Percentiles rank a stretch among this genome's conserved stretches.
Conservation (phyloP, 2,329 filamentous ascomycete genomes). For the Westerdykella ornata region DNA sequence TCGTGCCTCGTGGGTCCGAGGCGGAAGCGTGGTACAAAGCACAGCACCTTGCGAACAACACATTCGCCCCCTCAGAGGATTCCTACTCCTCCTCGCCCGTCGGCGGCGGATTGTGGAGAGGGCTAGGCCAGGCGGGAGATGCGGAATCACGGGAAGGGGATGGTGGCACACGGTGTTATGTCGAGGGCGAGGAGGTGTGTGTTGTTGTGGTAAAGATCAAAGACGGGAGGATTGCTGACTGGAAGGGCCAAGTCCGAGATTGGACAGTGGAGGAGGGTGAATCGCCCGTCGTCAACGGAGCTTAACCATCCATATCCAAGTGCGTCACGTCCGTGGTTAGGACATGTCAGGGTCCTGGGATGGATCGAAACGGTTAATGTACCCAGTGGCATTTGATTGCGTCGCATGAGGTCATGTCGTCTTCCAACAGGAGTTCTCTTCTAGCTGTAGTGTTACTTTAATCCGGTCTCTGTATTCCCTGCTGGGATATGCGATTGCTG, state of each 20-base stretch:
- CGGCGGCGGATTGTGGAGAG: constrained; percentile 43
- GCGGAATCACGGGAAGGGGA: constrained; percentile 32
- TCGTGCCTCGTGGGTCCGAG: constrained; percentile 66
- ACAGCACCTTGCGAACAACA: constrained; percentile 86
- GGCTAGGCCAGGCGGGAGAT: constrained; percentile 38
- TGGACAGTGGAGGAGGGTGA: constrained; percentile 44
- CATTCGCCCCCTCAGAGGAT: constrained; percentile 52
- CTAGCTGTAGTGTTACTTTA: too few species aligned
- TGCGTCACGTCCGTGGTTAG: too few species aligned
- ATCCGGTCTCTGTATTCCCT: too few species aligned
- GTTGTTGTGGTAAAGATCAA: constrained; percentile 81
- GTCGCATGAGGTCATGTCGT: too few species aligned
- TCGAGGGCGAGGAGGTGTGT: constrained; percentile 74
- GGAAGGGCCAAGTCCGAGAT: constrained; percentile 89
- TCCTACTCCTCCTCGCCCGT: constrained; percentile 25
- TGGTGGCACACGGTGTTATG: constrained; percentile 56
- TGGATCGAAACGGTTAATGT: too few species aligned
- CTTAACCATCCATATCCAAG: too few species aligned
- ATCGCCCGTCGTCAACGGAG: constrained; percentile 3
- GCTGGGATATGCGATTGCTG: too few species aligned
- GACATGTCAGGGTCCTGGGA: too few species aligned
- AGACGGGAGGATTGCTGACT: constrained; percentile 84
- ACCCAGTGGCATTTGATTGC: too few species aligned
- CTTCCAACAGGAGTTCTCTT: too few species aligned
- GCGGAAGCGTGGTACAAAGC: constrained; percentile 80